phyloP scores from a whole-genome alignment of 345 rosid genomes.

The Hypericum perforatum region DNA sequence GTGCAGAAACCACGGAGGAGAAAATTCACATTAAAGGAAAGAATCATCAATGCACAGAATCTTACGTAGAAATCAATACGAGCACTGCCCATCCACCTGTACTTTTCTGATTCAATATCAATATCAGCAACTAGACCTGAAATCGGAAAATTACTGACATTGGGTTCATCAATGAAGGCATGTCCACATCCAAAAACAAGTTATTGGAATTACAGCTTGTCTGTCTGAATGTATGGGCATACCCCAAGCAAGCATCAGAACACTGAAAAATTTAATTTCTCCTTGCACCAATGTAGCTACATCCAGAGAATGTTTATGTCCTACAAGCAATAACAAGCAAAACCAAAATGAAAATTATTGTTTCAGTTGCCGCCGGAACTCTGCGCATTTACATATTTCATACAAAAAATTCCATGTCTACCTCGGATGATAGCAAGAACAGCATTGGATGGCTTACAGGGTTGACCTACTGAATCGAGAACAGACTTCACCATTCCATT shows the following conservation, averaged over 20 bases:
- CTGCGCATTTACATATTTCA: slow-evolving; percentile 1
- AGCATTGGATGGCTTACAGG: slow-evolving; percentile 56
- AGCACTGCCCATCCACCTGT: slow-evolving; percentile 92
- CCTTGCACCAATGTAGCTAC: slow-evolving; percentile 78
- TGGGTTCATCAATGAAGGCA: not conserved
- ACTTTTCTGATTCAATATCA: slow-evolving; percentile 90
- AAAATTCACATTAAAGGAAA: not conserved
- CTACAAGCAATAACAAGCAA: slow-evolving; percentile 30
- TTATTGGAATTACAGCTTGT: too few relatives aligned
- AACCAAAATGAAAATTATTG: slow-evolving; percentile 1
- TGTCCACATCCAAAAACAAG: too few relatives aligned
- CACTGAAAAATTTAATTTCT: slow-evolving; percentile 53
- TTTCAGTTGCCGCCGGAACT: slow-evolving; percentile 1
- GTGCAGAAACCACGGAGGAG: not conserved
- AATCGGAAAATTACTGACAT: slow-evolving; percentile 8
- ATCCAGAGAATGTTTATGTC: slow-evolving; percentile 62
- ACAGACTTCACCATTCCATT: slow-evolving; percentile 92
- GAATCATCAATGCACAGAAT: slow-evolving; percentile 1
- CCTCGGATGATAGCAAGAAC: slow-evolving; percentile 81
- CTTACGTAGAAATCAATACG: slow-evolving; percentile 82
- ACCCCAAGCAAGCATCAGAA: slow-evolving; percentile 99
- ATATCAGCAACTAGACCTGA: slow-evolving; percentile 91
- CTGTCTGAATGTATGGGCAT: slow-evolving; percentile 4
- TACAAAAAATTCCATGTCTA: slow-evolving; percentile 15
- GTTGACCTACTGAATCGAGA: slow-evolving; percentile 64